A percentile compares a stretch with the other conserved stretches of the same genome.
Evolutionary conservation across 2,329 filamentous ascomycete genomes (phyloP).

Genomic region (Pseudocercospora crystallina): DNA sequence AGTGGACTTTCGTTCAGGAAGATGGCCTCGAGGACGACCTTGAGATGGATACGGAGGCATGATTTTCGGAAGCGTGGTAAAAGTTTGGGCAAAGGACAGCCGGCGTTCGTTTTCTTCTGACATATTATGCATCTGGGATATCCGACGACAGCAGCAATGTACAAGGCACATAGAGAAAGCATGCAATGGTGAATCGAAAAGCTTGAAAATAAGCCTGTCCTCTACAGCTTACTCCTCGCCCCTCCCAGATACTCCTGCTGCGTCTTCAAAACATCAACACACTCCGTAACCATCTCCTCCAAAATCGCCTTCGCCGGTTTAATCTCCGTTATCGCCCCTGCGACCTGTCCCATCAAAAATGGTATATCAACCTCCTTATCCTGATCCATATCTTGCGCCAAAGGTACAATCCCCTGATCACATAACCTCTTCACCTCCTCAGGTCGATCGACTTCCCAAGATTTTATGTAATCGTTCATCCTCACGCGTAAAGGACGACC

Average conservation of each 20-base stretch:
- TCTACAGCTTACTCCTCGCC: conserved; percentile 46
- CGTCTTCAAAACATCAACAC: conserved; percentile 64
- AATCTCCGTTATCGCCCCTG: conserved; percentile 72
- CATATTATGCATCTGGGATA: no score
- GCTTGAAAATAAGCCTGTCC: neutral
- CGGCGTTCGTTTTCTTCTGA: no score
- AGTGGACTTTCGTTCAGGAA: no score
- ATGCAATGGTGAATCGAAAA: neutral
- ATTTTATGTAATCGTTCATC: conserved; percentile 78
- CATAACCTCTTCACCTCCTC: conserved; percentile 74
- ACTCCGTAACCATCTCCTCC: conserved; percentile 83
- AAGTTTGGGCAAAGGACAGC: no score
- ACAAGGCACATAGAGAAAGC: no score
- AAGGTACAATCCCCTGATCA: conserved; percentile 72
- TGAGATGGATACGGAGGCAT: no score
- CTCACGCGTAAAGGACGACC: conserved; percentile 78
- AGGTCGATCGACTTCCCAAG: conserved; percentile 72
- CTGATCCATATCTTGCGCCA: conserved; percentile 79
- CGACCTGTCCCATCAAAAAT: conserved; percentile 92
- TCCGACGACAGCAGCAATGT: no score
- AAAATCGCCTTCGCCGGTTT: conserved; percentile 83
- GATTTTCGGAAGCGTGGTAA: no score
- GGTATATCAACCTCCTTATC: conserved; percentile 81
- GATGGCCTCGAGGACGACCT: no score
- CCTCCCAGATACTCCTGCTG: conserved; percentile 60